phyloP scores from a whole-genome alignment of 2,329 filamentous ascomycete species.

The Venturia asperata region DNA sequence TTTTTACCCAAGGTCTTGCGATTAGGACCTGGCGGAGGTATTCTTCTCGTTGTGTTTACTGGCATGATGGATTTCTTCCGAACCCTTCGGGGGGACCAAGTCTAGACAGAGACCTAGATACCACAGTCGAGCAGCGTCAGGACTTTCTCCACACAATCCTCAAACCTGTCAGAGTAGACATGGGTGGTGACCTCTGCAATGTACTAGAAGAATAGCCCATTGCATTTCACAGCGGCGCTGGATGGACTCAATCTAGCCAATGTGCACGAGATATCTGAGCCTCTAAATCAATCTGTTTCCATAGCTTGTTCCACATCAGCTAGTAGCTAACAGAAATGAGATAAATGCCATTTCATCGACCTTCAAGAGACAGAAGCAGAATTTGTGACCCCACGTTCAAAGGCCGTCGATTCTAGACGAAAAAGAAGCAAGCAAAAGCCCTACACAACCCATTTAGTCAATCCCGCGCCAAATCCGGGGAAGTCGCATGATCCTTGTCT shows the following conservation, averaged over 20 bases:
- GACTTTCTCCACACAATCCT: not conserved
- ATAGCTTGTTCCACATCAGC: not conserved
- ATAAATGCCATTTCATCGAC: not conserved
- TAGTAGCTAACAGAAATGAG: not conserved
- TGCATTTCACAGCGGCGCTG: not conserved
- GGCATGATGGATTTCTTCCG: slow-evolving; percentile 90
- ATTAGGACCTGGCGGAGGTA: slow-evolving; percentile 62
- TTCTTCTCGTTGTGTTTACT: slow-evolving; percentile 80
- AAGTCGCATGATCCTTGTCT: not conserved
- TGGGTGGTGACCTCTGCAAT: not conserved
- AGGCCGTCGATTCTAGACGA: not conserved
- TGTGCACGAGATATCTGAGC: not conserved
- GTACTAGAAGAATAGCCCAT: not conserved
- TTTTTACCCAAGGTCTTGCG: slow-evolving; percentile 92
- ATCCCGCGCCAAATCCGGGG: not conserved
- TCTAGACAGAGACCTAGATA: not conserved
- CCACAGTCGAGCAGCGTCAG: not conserved
- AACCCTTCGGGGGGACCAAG: slow-evolving; percentile 46
- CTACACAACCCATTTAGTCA: not conserved
- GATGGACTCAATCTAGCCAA: not conserved
- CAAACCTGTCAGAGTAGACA: not conserved
- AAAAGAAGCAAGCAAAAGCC: not conserved
- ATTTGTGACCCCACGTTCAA: not conserved
- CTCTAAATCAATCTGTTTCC: not conserved
- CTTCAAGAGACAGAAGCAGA: not conserved